Evolutionary conservation across 2,329 filamentous ascomycete genomes (phyloP).

Genomic region (Pseudogymnoascus sp.): DNA sequence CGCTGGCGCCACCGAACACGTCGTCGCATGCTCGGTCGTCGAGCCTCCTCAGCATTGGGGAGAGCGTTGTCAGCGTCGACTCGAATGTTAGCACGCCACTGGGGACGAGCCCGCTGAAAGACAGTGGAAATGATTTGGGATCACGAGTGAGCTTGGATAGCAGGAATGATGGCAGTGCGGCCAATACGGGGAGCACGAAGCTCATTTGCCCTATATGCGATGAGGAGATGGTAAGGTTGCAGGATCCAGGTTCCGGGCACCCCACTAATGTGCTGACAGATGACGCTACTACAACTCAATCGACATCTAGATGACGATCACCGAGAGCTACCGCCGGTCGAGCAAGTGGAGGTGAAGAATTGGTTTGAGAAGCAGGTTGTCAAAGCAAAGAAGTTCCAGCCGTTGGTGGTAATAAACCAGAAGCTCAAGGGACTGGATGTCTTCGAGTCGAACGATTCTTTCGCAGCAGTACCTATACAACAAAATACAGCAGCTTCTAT

Average conservation of each 20-base stretch:
- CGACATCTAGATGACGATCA: slow-evolving; percentile 70
- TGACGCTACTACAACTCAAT: slow-evolving; percentile 89
- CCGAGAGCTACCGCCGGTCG: slow-evolving; percentile 62
- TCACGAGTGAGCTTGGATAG: slow-evolving; percentile 67
- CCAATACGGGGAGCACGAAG: slow-evolving; percentile 51
- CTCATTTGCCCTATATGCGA: slow-evolving; percentile 96
- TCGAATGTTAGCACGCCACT: slow-evolving; percentile 52
- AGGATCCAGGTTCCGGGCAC: slow-evolving; percentile 8
- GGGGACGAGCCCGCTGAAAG: slow-evolving; percentile 57
- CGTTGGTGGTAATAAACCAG: slow-evolving; percentile 65
- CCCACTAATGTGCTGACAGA: slow-evolving; percentile 40
- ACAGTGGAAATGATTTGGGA: slow-evolving; percentile 68
- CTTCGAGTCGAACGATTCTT: slow-evolving; percentile 64
- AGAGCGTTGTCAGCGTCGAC: slow-evolving; percentile 70
- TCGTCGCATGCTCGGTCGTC: slow-evolving; percentile 31
- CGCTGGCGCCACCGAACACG: slow-evolving; percentile 60
- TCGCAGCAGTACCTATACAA: slow-evolving; percentile 29
- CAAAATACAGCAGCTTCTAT: slow-evolving; percentile 30
- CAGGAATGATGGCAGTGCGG: slow-evolving; percentile 42
- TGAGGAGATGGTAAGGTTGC: slow-evolving; percentile 77
- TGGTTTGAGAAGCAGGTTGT: slow-evolving; percentile 72
- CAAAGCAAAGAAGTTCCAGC: slow-evolving; percentile 69
- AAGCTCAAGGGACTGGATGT: slow-evolving; percentile 69
- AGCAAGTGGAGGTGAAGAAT: slow-evolving; percentile 71
- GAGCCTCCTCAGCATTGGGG: slow-evolving; percentile 47